Evolutionary conservation across 192 early-diverging fungal genomes (phyloP), one percentile per base, ranked within the genome.

Genomic region (Entomortierella lignicola): DNA sequence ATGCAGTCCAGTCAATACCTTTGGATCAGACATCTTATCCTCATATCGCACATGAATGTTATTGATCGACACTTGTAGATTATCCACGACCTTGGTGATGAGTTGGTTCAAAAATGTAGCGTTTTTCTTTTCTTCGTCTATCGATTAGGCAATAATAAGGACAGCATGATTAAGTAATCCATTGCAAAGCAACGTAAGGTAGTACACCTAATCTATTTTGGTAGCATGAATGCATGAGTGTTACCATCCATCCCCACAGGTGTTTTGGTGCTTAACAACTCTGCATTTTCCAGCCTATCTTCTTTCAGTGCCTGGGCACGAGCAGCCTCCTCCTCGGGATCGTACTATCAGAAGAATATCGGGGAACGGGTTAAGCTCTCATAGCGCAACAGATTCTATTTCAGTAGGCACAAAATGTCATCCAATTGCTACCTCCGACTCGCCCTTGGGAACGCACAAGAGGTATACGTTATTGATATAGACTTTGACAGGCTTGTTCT

Each of bases 1-100:
- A 26, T 53, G 31, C 6, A 29, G 21, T 3, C 4, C 21, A 47
- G 25, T 6, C 8, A 69, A 18, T 56, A 84, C 83, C 48, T 85
- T 86, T 18, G 91, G 91, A 71, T 91, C 91, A 57, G 91, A 94
- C 57, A 90, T 67, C 25, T 86, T 83, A 85, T 99, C 98, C 70
- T 98, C 98, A 81, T 97, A 99, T 29, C 97, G 85, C 57, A 99
- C 85, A 71, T 99, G 98, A 43, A 98, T 98, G 79, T 97, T 95
- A 53, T 92, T 91, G 69, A 99, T 96, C 11, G 93, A 91, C 8
- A 99, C 89, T 63, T 99, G 97, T 47, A 99, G 73, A 71, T 99
- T 99, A 72, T 99, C 97, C 5, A 99, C 88, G 32, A 99, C 95
- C 80, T 97, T 97, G 15, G 95, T 92, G 27, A 94, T 86, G 32